phyloP scores from a whole-genome alignment of 164 flowering plant species.

The Liquidambar formosana region DNA sequence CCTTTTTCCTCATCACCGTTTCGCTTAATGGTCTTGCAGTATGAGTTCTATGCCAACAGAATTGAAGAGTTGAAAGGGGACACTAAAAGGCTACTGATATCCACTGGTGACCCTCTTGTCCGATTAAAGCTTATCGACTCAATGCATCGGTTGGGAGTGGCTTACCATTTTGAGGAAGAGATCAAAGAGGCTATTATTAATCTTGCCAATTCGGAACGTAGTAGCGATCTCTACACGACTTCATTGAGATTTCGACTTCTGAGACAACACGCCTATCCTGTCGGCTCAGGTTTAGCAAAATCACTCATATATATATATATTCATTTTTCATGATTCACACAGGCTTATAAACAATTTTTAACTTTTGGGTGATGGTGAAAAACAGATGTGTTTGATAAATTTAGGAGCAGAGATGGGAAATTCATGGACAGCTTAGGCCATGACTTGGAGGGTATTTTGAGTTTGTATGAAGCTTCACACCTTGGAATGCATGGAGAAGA shows the following conservation, averaged over 20 bases:
- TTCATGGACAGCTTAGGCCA: slow-evolving; percentile 3
- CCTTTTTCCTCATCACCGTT: too few species aligned
- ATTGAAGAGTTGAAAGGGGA: slow-evolving; percentile 13
- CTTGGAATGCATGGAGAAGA: slow-evolving; percentile 17
- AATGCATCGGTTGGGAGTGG: slow-evolving; percentile 21
- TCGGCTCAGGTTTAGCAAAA: slow-evolving; percentile 11
- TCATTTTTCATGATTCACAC: too few species aligned
- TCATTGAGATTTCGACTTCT: slow-evolving; percentile 19
- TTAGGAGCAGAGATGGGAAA: slow-evolving; percentile 1
- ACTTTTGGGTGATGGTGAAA: too few species aligned
- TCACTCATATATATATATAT: too few species aligned
- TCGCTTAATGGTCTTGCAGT: not conserved
- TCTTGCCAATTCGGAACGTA: not conserved
- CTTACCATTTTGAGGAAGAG: slow-evolving; percentile 26
- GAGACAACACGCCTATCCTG: not conserved
- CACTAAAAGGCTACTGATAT: not conserved
- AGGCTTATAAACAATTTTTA: too few species aligned
- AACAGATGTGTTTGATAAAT: slow-evolving; percentile 19
- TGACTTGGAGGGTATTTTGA: slow-evolving; percentile 23
- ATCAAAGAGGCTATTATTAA: slow-evolving; percentile 12
- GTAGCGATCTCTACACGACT: slow-evolving; percentile 11
- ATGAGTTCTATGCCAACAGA: slow-evolving; percentile 4
- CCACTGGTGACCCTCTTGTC: not conserved
- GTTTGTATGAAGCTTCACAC: slow-evolving; percentile 37
- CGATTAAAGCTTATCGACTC: slow-evolving; percentile 14